Base-by-base conservation (phyloP, 2,329 filamentous ascomycete species). In the Hawksworthiomyces lignivorus region DNA sequence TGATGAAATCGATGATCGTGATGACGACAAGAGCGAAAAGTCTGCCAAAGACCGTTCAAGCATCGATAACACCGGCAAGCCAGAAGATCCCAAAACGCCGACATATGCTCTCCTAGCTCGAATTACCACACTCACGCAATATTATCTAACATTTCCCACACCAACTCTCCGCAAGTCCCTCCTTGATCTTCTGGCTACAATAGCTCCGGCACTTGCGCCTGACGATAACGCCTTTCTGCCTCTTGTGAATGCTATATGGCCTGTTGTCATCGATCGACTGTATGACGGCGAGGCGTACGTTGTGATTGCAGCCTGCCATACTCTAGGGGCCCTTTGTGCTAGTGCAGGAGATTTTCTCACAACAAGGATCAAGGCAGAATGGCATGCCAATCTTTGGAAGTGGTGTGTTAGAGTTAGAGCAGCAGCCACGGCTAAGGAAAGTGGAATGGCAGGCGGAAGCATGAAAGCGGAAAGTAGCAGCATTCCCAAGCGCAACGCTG, bases 181-280 rank as follows among this genome's bases (percentile, higher is more conserved):
- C 4, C 75, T 98, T 9, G 75, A 78, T 14, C 77, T 97, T 6
- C 74, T 97, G 11, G 67, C 73, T 20, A 87, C 80, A 1, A 82
- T 87, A 4, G 75, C 83, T 5, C 76, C 82, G 1, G 73, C 84
- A 1, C 74, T 98, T 4, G 76, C 83, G 0, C 70, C 69, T 4
- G 80, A 96, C 50, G 84, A 95, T 56, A 80, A 89, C 47, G 77
- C 80, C 0, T 96, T 95, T 57, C 65, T 98, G 2, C 92, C 92
- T 0, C 72, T 97, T 0, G 80, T 97, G 52, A 92, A 97, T 60
- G 82, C 84, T 4, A 69, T 97, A 7, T 98, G 90, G 90, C 88
- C 89, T 0, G 82, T 94, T 7, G 66, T 95, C 5, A 65, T 82
- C 2, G 69, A 72, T n/a, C 72, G 80, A 19, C 66, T 87, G 6